Conservation (phyloP, 306 rosid genomes). For the Glycyrrhiza uralensis region DNA sequence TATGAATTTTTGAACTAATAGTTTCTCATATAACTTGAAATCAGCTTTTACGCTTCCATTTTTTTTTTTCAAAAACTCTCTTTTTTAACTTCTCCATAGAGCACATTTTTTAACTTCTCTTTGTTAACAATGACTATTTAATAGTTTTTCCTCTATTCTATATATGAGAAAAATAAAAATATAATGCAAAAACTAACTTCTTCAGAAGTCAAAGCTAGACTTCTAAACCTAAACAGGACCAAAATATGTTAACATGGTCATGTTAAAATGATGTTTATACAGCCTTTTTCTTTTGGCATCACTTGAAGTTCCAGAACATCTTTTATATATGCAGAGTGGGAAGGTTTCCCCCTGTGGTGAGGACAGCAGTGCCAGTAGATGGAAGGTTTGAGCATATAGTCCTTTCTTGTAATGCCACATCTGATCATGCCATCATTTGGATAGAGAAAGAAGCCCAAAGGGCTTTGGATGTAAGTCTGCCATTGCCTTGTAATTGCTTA, state of each 20-base stretch:
- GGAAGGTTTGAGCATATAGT: conserved; percentile 94
- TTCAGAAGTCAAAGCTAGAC: too few species aligned
- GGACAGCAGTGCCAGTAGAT: conserved; percentile 92
- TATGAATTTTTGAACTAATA: too few species aligned
- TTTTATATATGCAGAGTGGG: conserved; percentile 55
- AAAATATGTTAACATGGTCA: background rate
- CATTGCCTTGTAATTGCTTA: background rate
- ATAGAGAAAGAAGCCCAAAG: conserved; percentile 83
- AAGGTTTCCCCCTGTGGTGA: conserved; percentile 83
- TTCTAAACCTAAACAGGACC: too few species aligned
- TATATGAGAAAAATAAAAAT: too few species aligned
- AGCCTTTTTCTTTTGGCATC: background rate
- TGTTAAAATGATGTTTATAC: background rate
- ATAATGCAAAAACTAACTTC: too few species aligned
- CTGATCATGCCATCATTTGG: conserved; percentile 94
- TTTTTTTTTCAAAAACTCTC: too few species aligned
- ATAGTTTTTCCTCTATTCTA: too few species aligned
- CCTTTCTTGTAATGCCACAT: conserved; percentile 89
- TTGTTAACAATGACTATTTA: too few species aligned
- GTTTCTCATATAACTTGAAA: too few species aligned
- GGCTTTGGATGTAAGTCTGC: conserved; percentile 70
- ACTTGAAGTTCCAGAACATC: background rate
- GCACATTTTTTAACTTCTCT: too few species aligned
- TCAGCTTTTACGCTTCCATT: too few species aligned
- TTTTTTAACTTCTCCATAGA: too few species aligned